These are phyloP conservation scores for Colletotrichum sp. DNA, from an alignment of 2,329 filamentous ascomycete species.

Conservation along the genomic window DNA sequence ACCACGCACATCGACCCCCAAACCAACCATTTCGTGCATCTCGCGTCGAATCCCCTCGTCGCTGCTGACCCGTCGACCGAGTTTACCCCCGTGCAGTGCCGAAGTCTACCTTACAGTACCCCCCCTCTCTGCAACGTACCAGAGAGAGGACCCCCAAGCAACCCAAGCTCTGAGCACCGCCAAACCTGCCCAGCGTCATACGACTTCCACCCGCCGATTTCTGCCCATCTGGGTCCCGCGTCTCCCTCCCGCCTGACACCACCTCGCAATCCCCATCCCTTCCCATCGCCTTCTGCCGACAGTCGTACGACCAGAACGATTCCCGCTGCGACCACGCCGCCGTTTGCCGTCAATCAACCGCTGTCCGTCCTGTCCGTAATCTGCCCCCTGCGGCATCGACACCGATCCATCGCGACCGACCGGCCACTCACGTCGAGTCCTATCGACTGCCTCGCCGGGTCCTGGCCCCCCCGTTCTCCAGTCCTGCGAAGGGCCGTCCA, in stretches of 20 bases:
- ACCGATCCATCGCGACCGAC: constrained; percentile 4
- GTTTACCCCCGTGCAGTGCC: neutral
- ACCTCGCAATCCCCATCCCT: constrained; percentile 3
- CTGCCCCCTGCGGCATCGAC: neutral
- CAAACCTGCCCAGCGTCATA: constrained; percentile 16
- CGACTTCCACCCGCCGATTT: neutral
- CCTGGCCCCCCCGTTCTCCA: neutral
- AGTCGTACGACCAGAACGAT: constrained; percentile 5
- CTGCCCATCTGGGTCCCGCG: constrained; percentile 7
- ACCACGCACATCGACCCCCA: neutral
- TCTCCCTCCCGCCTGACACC: constrained; percentile 9
- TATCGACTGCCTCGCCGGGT: neutral
- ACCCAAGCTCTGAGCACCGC: constrained; percentile 1
- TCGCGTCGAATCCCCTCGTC: neutral
- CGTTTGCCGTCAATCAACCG: neutral
- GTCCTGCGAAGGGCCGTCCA: neutral
- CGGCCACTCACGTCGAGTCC: constrained; percentile 12
- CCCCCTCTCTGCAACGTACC: neutral
- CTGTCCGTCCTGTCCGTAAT: neutral
- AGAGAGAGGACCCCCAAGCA: neutral
- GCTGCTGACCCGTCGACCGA: neutral
- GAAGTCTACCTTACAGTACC: neutral
- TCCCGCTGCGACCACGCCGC: constrained; percentile 11
- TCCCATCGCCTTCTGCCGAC: constrained; percentile 12
- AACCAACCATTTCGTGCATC: constrained; percentile 6